These are phyloP conservation scores for Cardamine chenopodiifolia DNA, from an alignment of 345 rosid genomes.

Conservation along the genomic window DNA sequence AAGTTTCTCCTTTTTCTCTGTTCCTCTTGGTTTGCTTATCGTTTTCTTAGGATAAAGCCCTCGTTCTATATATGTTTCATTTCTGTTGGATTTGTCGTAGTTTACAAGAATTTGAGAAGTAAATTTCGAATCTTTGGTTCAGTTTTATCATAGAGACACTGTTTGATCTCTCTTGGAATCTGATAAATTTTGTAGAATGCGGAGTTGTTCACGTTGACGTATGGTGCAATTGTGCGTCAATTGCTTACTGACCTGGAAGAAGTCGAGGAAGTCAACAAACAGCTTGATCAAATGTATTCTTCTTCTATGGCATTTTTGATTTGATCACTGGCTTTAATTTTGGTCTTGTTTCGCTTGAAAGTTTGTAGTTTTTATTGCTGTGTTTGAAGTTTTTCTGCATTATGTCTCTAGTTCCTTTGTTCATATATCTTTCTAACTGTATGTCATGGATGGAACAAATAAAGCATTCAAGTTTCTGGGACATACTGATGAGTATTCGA, in stretches of 20 bases:
- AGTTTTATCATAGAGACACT: conserved; percentile 13
- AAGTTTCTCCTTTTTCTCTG: neutral
- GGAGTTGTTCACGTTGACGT: conserved; percentile 88
- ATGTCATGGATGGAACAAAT: neutral
- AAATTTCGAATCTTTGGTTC: neutral
- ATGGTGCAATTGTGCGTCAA: conserved; percentile 89
- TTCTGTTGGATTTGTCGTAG: conserved; percentile 13
- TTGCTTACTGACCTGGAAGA: conserved; percentile 95
- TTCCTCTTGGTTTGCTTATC: neutral
- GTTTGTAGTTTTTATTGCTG: neutral
- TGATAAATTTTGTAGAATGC: conserved; percentile 61
- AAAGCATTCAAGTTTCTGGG: neutral
- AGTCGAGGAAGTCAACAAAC: conserved; percentile 93
- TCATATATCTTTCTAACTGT: neutral
- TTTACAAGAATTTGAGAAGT: conserved; percentile 1
- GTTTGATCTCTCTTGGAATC: conserved; percentile 17
- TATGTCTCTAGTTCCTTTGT: neutral
- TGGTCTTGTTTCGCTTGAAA: neutral
- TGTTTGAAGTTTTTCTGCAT: neutral
- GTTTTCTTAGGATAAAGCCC: neutral
- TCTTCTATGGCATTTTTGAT: neutral
- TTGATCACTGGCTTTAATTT: neutral
- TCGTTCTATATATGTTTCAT: conserved; percentile 6
- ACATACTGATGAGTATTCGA: neutral
- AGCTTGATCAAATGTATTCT: conserved; percentile 89